Evolutionary conservation across 2,329 filamentous ascomycete species (phyloP), one percentile per base, ranked within the genome.

Genomic region (Pyrenochaeta sp.): DNA sequence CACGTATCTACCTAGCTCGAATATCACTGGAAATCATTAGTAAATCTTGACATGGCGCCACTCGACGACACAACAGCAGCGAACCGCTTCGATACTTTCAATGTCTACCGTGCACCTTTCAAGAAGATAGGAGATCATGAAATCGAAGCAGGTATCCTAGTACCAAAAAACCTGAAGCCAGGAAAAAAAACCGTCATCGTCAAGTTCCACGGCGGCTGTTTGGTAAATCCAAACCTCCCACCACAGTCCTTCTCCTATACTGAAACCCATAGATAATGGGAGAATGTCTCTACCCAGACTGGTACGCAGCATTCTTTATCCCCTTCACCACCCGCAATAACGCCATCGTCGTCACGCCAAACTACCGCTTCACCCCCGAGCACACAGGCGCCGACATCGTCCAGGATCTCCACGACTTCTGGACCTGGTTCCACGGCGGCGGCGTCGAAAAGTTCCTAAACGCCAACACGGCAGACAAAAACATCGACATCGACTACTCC

Each of bases 281-380:
- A 8, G 58, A 60, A 18, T 62, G 59, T 13, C 43, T 64, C 17
- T 65, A 60, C 39, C 35, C 60, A 1, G 47, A 59, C 13, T 71
- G 67, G 66, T 62, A 65, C 35, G 46, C 58, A 3, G 50, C 57
- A 7, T 72, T 53, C 36, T 59, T 72, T 6, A 55, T 78, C 6
- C 67, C 75, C 6, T 64, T 76, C 26, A 65, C 72, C 17, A 61
- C 67, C 1, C 50, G 60, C 18, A 68, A 73, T 35, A 58, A 57
- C 10, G 75, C 78, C n/a, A 72, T 81, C 30, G 64, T 77, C 18
- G 55, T 81, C 6, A 63, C 72, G 1, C 74, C 77, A 0, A 75
- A 79, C 58, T 78, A 82, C 63, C 77, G 78, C 7, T 72, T 82
- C 3, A 48, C 78, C n/a, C 79, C 79, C 15, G 78, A 81, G 44